phyloP scores from a whole-genome alignment of 257 asterid species.

The Plantago major region DNA sequence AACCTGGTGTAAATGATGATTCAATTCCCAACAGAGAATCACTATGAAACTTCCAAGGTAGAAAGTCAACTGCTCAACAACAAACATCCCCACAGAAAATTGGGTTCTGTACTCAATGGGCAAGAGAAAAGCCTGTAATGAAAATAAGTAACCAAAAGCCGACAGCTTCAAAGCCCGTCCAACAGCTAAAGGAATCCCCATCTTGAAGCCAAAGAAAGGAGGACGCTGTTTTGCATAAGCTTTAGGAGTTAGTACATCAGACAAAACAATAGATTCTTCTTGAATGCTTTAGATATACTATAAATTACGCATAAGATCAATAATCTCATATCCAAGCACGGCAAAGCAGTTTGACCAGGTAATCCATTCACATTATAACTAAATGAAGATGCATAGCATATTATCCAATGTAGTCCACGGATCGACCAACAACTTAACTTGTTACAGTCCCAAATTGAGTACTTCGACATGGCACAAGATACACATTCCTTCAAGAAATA shows the following conservation, averaged over 20 bases:
- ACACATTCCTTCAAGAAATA: neutral
- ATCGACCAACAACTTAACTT: neutral
- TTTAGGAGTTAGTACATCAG: conserved; percentile 21
- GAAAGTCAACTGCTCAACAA: conserved; percentile 57
- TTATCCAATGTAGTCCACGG: neutral
- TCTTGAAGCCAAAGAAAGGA: conserved; percentile 89
- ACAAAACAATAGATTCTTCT: neutral
- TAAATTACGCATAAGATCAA: too few species aligned
- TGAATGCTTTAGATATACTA: too few species aligned
- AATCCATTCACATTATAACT: too few species aligned
- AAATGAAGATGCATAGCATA: neutral
- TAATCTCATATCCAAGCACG: too few species aligned
- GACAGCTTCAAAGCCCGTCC: conserved; percentile 62
- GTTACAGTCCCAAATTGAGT: neutral
- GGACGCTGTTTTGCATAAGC: conserved; percentile 61
- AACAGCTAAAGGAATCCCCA: conserved; percentile 65
- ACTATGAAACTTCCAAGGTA: conserved; percentile 54
- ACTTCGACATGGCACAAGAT: neutral
- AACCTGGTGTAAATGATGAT: conserved; percentile 86
- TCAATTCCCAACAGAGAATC: conserved; percentile 82
- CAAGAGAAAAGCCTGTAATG: conserved; percentile 41
- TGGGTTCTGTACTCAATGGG: conserved; percentile 44
- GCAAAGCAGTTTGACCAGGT: neutral
- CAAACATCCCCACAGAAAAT: conserved; percentile 37
- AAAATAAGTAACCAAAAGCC: conserved; percentile 45